Conservation (phyloP, 257 asterid species). For the Solanum rostratum region DNA sequence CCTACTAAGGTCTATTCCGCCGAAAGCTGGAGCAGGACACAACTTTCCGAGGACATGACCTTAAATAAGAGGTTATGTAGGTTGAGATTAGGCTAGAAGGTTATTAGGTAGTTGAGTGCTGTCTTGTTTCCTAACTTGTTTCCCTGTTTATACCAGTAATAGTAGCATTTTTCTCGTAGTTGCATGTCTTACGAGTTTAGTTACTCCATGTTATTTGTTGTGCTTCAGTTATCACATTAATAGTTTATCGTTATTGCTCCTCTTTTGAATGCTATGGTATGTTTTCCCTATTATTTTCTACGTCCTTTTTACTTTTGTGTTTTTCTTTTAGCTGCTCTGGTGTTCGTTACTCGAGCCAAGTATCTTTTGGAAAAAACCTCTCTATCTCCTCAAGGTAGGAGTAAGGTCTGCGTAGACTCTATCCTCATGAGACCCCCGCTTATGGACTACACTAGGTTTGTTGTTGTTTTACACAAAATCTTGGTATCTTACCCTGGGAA, state of each 20-base stretch:
- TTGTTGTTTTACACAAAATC: neutral
- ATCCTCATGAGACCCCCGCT: no score
- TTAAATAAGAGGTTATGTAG: neutral
- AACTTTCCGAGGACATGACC: neutral
- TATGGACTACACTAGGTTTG: no score
- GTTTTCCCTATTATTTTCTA: neutral
- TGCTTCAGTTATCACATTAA: neutral
- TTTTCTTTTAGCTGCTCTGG: neutral
- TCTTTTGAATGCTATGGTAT: neutral
- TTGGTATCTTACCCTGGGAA: neutral
- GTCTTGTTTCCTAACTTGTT: neutral
- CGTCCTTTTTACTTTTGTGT: neutral
- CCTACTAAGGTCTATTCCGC: neutral
- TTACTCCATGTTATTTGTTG: neutral
- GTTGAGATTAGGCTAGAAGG: neutral
- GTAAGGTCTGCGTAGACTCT: no score
- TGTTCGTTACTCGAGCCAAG: neutral
- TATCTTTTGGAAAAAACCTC: no score
- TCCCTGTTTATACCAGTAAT: neutral
- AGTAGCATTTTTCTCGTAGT: neutral
- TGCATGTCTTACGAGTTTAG: neutral
- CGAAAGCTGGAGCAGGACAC: neutral
- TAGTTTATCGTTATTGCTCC: neutral
- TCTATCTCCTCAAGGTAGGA: no score
- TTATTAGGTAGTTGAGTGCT: neutral